phyloP scores from a whole-genome alignment of 1,284 basidiomycete genomes.

The Moniliophthora roreri region DNA sequence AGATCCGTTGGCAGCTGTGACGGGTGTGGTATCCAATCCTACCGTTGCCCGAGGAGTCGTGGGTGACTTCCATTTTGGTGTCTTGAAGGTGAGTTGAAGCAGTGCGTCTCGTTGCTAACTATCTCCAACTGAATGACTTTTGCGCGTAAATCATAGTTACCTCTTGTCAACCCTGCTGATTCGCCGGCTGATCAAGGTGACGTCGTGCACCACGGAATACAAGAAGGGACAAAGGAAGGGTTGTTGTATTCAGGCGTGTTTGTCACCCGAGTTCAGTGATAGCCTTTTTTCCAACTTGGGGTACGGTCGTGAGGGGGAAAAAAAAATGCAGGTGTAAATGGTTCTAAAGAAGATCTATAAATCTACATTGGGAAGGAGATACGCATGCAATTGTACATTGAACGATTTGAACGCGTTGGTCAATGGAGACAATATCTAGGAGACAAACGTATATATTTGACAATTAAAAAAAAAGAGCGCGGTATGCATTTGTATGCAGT shows the following conservation, averaged over 20 bases:
- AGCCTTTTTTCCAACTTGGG: slow-evolving; percentile 3
- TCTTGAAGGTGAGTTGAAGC: slow-evolving; percentile 49
- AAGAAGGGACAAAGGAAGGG: slow-evolving; percentile 54
- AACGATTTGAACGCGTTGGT: too few species aligned
- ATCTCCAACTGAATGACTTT: background rate
- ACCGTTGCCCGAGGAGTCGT: slow-evolving; percentile 36
- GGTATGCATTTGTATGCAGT: too few species aligned
- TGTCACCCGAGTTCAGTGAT: slow-evolving; percentile 32
- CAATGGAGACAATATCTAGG: too few species aligned
- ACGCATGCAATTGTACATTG: too few species aligned
- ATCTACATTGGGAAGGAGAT: too few species aligned
- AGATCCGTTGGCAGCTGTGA: slow-evolving; percentile 38
- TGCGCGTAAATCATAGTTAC: slow-evolving; percentile 50
- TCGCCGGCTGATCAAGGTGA: slow-evolving; percentile 45
- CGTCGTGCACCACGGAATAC: slow-evolving; percentile 56
- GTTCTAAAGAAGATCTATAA: too few species aligned
- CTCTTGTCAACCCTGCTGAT: slow-evolving; percentile 49
- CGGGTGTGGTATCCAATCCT: slow-evolving; percentile 38
- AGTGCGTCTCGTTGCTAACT: background rate
- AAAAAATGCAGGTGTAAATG: background rate
- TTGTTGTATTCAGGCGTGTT: slow-evolving; percentile 59
- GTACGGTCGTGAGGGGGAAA: too few species aligned
- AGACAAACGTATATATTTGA: too few species aligned
- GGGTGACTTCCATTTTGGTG: slow-evolving; percentile 59
- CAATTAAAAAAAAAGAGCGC: too few species aligned